Evolutionary conservation across 2,329 filamentous ascomycete species (phyloP), one percentile per base, ranked within the genome.

Genomic region (Fusarium sp.): DNA sequence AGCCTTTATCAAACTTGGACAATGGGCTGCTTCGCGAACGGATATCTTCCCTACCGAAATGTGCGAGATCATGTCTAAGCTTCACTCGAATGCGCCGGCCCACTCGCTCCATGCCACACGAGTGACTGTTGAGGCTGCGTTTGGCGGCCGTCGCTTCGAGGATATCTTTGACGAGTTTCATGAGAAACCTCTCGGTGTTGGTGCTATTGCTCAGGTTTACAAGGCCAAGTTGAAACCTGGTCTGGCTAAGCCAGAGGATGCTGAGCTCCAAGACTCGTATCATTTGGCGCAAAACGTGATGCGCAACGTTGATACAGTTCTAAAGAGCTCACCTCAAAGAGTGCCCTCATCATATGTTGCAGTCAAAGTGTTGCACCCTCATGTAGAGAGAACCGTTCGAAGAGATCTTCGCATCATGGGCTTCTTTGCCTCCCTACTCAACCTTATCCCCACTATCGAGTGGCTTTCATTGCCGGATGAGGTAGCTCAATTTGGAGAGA

Each of bases 131-230:
- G 86, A 89, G 71, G 88, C 89, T 35, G 94, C 96, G 0, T 99
- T 99, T 76, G 89, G 90, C 60, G 93, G 92, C 2, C 86, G 92
- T 57, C 74, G 80, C 0, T 98, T 99, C 69, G 90, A 95, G 15
- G 93, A 97, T 8, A 98, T 99, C 63, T 99, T 99, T 74, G 93
- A 97, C 29, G 96, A 98, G 77, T 99, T 99, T 71, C 86, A 98
- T 28, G 93, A 97, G 80, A 89, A 85, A 70, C 96, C 96, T 0
- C 83, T 99, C 0, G 96, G 96, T 2, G 95, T 98, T 2, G 96
- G 96, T 13, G 96, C 96, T 29, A 98, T 99, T 74, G 96, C 96
- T 0, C 96, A 99, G 78, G 96, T 98, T 5, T 99, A 99, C 85
- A 97, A 93, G 77, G 96, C 96, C 1, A 98, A 94, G 78, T 82